A percentile compares a stretch with the other conserved stretches of the same genome.
phyloP scores from a whole-genome alignment of 768 basidiomycete species.

The Suillus bovinus region DNA sequence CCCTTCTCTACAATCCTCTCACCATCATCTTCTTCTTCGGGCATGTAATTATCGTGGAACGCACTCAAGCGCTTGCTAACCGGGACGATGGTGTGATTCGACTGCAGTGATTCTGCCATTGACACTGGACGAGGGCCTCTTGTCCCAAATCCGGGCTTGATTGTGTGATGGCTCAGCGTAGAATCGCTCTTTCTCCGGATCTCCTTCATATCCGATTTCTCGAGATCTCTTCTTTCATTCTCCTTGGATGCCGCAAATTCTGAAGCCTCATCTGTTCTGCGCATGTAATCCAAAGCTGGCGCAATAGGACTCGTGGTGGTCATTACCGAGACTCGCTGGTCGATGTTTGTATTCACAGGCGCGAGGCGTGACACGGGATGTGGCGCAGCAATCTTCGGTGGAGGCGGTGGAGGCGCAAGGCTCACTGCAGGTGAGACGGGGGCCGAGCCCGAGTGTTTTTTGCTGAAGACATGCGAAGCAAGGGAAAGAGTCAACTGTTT shows the following conservation, averaged over 20 bases:
- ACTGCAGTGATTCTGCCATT: constrained; percentile 75
- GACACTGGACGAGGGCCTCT: constrained; percentile 73
- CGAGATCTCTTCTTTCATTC: constrained; percentile 31
- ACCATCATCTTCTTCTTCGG: constrained; percentile 58
- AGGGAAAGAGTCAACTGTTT: constrained; percentile 41
- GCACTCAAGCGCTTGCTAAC: constrained; percentile 67
- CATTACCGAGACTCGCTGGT: constrained; percentile 52
- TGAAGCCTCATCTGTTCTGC: constrained; percentile 37
- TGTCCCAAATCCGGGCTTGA: constrained; percentile 52
- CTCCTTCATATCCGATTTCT: constrained; percentile 55
- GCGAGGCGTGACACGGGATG: constrained; percentile 25
- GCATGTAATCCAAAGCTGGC: constrained; percentile 58
- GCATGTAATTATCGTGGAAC: constrained; percentile 63
- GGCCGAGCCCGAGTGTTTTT: constrained; percentile 30
- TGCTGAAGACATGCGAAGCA: constrained; percentile 49
- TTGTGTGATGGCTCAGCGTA: constrained; percentile 75
- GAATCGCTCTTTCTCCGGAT: constrained; percentile 82
- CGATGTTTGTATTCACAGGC: constrained; percentile 25
- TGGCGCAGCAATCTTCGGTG: constrained; percentile 36
- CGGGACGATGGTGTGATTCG: constrained; percentile 70
- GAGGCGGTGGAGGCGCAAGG: constrained; percentile 32
- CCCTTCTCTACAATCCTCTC: constrained; percentile 4
- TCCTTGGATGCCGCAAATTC: constrained; percentile 24
- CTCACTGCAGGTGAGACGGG: constrained; percentile 35
- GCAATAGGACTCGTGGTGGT: constrained; percentile 55